These are phyloP conservation scores for Coemansia sp. DNA, from an alignment of 192 early-diverging fungal genomes.

Conservation along the genomic window DNA sequence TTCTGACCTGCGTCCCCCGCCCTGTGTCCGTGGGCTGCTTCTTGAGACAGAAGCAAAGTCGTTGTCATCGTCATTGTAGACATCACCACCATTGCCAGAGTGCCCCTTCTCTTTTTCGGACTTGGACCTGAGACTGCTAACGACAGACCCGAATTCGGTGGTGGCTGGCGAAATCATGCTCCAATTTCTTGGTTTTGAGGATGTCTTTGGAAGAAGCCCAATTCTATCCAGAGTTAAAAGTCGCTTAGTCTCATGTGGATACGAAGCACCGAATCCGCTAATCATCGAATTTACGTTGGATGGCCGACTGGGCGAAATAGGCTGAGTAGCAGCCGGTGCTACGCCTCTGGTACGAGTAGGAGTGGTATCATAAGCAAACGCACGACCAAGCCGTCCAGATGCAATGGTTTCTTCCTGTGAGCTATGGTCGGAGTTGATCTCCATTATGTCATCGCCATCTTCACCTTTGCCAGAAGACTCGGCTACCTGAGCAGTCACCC, in stretches of 20 bases:
- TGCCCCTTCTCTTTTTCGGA: neutral
- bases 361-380: too few relatives aligned
- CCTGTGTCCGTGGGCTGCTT: neutral
- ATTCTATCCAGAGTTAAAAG: neutral
- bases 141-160: too few relatives aligned
- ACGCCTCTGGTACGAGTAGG: neutral
- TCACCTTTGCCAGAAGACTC: neutral
- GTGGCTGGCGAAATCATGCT: too few relatives aligned
- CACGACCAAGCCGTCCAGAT: neutral
- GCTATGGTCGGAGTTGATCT: conserved; percentile 29
- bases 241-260: neutral
- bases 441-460: neutral
- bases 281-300: neutral
- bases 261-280: neutral
- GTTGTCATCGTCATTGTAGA: neutral
- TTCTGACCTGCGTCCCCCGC: too few relatives aligned
- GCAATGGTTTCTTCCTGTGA: conserved; percentile 17
- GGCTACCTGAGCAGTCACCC: too few relatives aligned
- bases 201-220: too few relatives aligned
- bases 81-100: neutral
- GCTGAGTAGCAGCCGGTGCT: too few relatives aligned
- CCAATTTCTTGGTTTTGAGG: too few relatives aligned
- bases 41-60: neutral
- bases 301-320: too few relatives aligned
- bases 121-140: neutral